Base-by-base conservation (phyloP, 2,329 filamentous ascomycete genomes). In the Ceratocystis destructans region DNA sequence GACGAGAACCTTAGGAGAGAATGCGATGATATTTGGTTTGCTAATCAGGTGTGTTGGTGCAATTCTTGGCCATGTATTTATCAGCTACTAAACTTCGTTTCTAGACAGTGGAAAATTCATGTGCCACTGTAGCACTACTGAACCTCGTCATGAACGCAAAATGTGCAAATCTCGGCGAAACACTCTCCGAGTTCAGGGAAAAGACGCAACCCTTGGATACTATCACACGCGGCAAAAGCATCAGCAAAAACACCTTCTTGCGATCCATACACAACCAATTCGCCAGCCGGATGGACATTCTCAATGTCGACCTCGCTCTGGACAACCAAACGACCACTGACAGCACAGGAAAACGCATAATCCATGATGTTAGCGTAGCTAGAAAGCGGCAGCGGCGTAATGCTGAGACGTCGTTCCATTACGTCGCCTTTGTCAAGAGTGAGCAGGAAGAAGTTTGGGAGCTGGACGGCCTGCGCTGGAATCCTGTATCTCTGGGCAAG, bases 81-180 rank as follows among this genome's bases (percentile, higher is more conserved):
- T 71, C 48, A 73, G 31, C 33, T 31, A n/a, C 15, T 7, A 44
- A 41, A 25, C 5, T 10, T 10, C 4, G 37, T 12, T 69, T 93
- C 25, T 33, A 67, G 87, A 90, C 89, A 0, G 87, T 85, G 0
- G 81, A 83, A 66, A 96, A 96, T 74, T 87, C 90, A 31, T 99
- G 94, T 75, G 94, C 90, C 22, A 94, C 90, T n/a, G 84, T 96
- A 59, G 91, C 94, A 2, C 79, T 97, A 70, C 82, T 96, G 71
- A 97, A 97, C 72, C 96, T 96, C 68, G 78, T 96, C 72, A 95
- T 96, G 83, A 97, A 97, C 73, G 81, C 86, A 28, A 77, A 83
- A 0, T 79, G 78, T 0, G 75, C 90, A 2, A 76, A 84, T 10
- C 80, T 96, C 5, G 90, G 91, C 3, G 76, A 83, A n/a, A 79